Conservation (phyloP, 208 protist genomes). For the Kentomonas sorsogonicus region DNA sequence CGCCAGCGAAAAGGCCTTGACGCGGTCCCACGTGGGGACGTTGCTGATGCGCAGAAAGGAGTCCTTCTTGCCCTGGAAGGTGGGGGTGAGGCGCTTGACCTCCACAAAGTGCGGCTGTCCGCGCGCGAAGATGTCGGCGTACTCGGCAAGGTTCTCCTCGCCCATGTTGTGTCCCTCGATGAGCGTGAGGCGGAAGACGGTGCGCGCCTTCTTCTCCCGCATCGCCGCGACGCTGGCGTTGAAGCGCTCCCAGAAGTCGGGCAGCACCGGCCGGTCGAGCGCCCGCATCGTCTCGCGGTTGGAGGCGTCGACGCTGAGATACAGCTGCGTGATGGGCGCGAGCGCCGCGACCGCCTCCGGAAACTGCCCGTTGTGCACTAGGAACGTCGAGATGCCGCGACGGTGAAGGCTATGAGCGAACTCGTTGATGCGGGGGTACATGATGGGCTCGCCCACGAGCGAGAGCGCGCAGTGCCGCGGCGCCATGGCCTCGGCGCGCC, state of each 20-base stretch:
- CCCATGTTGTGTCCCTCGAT: constrained; percentile 94
- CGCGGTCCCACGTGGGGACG: constrained; percentile 87
- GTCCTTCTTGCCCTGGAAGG: constrained; percentile 78
- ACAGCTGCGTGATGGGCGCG: constrained; percentile 90
- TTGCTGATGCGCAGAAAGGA: constrained; percentile 90
- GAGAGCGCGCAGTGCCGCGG: constrained; percentile 92
- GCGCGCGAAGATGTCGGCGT: constrained; percentile 83
- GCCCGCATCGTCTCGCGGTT: constrained; percentile 87
- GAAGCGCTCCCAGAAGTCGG: constrained; percentile 94
- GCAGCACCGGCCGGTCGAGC: constrained; percentile 88
- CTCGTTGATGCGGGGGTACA: constrained; percentile 94
- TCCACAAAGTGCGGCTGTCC: constrained; percentile 92
- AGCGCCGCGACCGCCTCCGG: constrained; percentile 66
- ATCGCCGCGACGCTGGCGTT: constrained; percentile 88
- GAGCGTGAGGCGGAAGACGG: constrained; percentile 95
- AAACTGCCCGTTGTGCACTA: constrained; percentile 93
- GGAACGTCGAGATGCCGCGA: constrained; percentile 85
- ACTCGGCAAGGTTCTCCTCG: constrained; percentile 77
- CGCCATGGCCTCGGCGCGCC: constrained; percentile 76
- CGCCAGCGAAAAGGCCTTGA: constrained; percentile 66
- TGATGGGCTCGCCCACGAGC: constrained; percentile 93
- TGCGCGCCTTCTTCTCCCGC: constrained; percentile 83
- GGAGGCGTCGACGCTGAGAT: constrained; percentile 91
- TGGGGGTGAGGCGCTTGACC: constrained; percentile 92
- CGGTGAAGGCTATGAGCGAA: constrained; percentile 81